A percentile compares a stretch with the other conserved stretches of the same genome.
These are phyloP conservation scores for Globisporangium splendens DNA, from an alignment of 352 stramenopile species.

Conservation along the genomic window DNA sequence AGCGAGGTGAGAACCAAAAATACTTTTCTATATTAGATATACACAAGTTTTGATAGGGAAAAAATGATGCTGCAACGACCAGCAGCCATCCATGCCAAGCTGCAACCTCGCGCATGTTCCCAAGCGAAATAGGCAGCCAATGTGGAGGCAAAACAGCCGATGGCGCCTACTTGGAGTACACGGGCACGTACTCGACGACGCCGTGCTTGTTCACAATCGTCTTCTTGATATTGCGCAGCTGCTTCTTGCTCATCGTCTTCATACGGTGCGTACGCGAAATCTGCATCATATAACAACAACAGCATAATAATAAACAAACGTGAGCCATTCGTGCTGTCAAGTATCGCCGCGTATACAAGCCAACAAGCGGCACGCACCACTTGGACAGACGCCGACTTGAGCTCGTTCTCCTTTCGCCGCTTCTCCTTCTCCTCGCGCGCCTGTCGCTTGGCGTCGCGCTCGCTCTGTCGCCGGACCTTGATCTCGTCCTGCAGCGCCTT, in stretches of 20 bases:
- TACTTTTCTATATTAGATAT: too few relatives aligned
- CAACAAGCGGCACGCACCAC: conserved; percentile 44
- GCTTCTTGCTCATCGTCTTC: conserved; percentile 93
- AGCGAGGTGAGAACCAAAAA: too few relatives aligned
- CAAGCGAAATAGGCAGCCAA: too few relatives aligned
- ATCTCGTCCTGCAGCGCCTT: conserved; percentile 85
- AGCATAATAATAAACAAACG: conserved; percentile 9
- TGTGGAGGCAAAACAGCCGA: too few relatives aligned
- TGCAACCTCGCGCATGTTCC: too few relatives aligned
- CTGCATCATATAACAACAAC: conserved; percentile 18
- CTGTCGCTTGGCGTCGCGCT: conserved; percentile 74
- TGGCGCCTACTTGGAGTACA: conserved; percentile 74
- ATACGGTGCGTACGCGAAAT: conserved; percentile 84
- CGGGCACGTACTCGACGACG: conserved; percentile 84
- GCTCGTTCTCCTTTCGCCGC: conserved; percentile 86
- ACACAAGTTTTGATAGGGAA: too few relatives aligned
- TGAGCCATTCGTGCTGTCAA: neutral
- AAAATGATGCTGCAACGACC: too few relatives aligned
- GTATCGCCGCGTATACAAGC: neutral
- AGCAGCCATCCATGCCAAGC: too few relatives aligned
- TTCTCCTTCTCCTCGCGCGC: conserved; percentile 85
- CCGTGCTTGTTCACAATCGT: conserved; percentile 90
- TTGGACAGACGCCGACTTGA: conserved; percentile 87
- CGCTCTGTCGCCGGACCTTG: conserved; percentile 58
- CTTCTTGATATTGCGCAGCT: conserved; percentile 90